Conservation (phyloP, 805 yeast species). For the Kregervanrija pseudodelftensis region DNA sequence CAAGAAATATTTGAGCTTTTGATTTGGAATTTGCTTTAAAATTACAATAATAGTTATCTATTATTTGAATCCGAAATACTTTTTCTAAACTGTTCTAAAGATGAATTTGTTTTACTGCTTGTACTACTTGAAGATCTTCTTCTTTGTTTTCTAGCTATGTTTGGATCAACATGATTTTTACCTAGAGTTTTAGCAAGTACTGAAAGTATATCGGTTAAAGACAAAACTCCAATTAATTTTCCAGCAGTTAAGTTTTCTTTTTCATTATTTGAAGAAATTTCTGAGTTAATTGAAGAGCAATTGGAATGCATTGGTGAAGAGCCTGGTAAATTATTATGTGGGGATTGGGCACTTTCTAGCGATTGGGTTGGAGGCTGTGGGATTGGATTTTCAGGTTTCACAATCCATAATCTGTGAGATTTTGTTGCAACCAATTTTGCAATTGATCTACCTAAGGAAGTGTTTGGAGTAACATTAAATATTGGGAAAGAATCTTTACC, state of each 20-base stretch:
- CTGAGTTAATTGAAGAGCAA: constrained; percentile 1
- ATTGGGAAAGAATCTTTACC: constrained; percentile 97
- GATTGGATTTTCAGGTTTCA: constrained; percentile 39
- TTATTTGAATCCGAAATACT: constrained; percentile 21
- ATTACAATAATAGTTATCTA: background rate
- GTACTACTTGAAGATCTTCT: constrained; percentile 47
- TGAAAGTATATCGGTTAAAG: constrained; percentile 84
- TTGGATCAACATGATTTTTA: constrained; percentile 66
- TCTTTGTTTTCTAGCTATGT: constrained; percentile 80
- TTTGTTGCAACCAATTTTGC: constrained; percentile 95
- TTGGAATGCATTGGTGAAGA: constrained; percentile 5
- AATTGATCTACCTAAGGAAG: constrained; percentile 79
- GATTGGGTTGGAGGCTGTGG: constrained; percentile 9
- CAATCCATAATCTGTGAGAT: constrained; percentile 85
- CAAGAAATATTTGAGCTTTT: background rate
- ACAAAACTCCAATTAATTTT: constrained; percentile 81
- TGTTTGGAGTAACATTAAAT: constrained; percentile 77
- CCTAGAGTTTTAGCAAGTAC: constrained; percentile 73
- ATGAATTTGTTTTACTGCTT: constrained; percentile 29
- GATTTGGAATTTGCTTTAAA: background rate
- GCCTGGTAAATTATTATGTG: background rate
- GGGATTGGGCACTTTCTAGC: constrained; percentile 3
- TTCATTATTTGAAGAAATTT: constrained; percentile 1
- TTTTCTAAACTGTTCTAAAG: constrained; percentile 37
- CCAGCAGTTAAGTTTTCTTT: constrained; percentile 44